Evolutionary conservation across 768 basidiomycete species (phyloP).

Genomic region (Tulasnella calospora): DNA sequence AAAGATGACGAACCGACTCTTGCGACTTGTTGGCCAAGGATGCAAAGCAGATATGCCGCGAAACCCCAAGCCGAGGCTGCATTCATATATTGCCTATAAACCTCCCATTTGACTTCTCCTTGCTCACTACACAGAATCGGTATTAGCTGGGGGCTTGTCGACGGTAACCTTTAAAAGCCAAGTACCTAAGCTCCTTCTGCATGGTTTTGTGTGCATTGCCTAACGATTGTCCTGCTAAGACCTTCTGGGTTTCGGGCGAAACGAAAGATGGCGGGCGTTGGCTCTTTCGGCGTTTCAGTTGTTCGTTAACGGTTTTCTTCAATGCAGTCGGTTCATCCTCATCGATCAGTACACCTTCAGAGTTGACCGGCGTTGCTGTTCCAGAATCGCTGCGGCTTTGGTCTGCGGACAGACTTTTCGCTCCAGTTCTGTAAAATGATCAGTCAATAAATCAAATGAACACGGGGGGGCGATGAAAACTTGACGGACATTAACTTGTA

Average conservation of each 20-base stretch:
- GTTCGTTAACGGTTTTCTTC: not conserved
- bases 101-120: slow-evolving; percentile 69
- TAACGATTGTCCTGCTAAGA: not conserved
- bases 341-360: slow-evolving; percentile 10
- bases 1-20: slow-evolving; percentile 40
- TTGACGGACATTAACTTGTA: slow-evolving; percentile 66
- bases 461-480: not conserved
- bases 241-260: slow-evolving; percentile 32
- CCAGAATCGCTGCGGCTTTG: slow-evolving; percentile 44
- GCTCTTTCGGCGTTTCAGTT: slow-evolving; percentile 28
- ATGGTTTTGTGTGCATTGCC: slow-evolving; percentile 25
- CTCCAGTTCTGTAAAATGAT: slow-evolving; percentile 18
- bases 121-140: slow-evolving; percentile 52
- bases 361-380: slow-evolving; percentile 44
- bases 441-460: not conserved
- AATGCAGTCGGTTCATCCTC: not conserved
- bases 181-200: slow-evolving; percentile 37
- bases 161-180: slow-evolving; percentile 21
- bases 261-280: slow-evolving; percentile 32
- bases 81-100: slow-evolving; percentile 72
- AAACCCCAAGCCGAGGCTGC: slow-evolving; percentile 76
- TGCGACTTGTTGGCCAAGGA: slow-evolving; percentile 52
- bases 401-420: not conserved
- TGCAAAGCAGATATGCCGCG: slow-evolving; percentile 52
- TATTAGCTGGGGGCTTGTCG: slow-evolving; percentile 53